phyloP scores from a whole-genome alignment of 2,329 filamentous ascomycete species.

The Sodiomyces alkalinus region DNA sequence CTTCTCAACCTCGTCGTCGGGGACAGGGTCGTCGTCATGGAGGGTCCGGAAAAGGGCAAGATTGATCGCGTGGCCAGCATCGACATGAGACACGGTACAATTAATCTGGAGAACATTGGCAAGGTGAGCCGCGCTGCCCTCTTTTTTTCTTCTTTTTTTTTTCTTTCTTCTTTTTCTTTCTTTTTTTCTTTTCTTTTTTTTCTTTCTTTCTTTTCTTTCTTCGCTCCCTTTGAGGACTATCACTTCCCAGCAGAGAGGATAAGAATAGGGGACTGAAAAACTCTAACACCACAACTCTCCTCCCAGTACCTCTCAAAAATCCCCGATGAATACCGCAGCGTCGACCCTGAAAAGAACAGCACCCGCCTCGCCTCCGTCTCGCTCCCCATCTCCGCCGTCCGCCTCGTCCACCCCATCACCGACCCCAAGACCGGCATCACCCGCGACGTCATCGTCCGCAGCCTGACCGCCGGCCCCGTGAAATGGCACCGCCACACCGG shows the following conservation, averaged over 20 bases:
- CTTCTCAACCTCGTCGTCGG: constrained; percentile 48
- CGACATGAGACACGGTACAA: constrained; percentile 34
- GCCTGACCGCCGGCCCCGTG: constrained; percentile 40
- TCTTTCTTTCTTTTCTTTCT: constrained; percentile 14
- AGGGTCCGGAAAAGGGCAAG: constrained; percentile 67
- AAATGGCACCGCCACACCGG: constrained; percentile 29
- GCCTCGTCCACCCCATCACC: constrained; percentile 63
- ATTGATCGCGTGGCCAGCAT: constrained; percentile 58
- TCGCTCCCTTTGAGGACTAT: too few species aligned
- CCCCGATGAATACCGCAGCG: constrained; percentile 20
- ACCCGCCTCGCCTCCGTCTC: constrained; percentile 36
- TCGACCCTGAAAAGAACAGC: constrained; percentile 17
- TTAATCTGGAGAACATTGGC: constrained; percentile 47
- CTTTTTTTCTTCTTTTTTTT: too few species aligned
- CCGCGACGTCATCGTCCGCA: constrained; percentile 64
- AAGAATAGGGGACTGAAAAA: too few species aligned
- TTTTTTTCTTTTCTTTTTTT: constrained; percentile 1
- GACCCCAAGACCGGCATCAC: constrained; percentile 48
- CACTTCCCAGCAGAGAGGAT: too few species aligned
- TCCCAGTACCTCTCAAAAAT: constrained; percentile 22
- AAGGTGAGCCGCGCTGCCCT: constrained; percentile 33
- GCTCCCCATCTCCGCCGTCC: constrained; percentile 56
- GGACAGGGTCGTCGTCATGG: constrained; percentile 71
- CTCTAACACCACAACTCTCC: too few species aligned
- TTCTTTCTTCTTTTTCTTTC: too few species aligned